Evolutionary conservation across 164 flowering plant genomes (phyloP).

Genomic region (Macadamia tetraphylla): DNA sequence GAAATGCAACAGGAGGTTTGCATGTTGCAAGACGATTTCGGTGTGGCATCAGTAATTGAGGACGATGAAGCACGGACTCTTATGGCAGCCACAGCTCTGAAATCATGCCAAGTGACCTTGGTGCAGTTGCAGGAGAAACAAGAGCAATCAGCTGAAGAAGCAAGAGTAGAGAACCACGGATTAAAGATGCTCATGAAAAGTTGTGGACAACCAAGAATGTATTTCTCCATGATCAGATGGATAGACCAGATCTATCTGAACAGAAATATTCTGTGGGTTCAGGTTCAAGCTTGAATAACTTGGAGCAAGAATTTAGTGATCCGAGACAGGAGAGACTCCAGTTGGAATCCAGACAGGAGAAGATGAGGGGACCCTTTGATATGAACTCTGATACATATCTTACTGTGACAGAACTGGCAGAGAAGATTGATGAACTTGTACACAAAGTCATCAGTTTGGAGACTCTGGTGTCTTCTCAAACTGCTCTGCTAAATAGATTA

Average conservation of each 20-base stretch:
- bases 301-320: conserved; percentile 21
- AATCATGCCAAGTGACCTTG: conserved; percentile 60
- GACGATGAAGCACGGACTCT: conserved; percentile 64
- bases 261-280: conserved; percentile 6
- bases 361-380: conserved; percentile 38
- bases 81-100: conserved; percentile 67
- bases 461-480: conserved; percentile 56
- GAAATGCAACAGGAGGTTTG: conserved; percentile 48
- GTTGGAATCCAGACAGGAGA: conserved; percentile 25
- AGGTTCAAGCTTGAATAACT: conserved; percentile 11
- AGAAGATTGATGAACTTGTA: conserved; percentile 78
- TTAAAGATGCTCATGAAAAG: conserved; percentile 37
- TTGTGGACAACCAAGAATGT: conserved; percentile 30
- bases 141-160: conserved; percentile 35
- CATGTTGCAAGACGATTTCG: conserved; percentile 58
- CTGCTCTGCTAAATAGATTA: conserved; percentile 52
- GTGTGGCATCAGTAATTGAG: conserved; percentile 42
- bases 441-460: conserved; percentile 60
- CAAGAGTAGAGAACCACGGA: conserved; percentile 36
- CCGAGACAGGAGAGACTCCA: conserved; percentile 14
- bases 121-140: conserved; percentile 47
- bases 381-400: conserved; percentile 22
- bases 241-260: conserved; percentile 6
- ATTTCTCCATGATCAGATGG: conserved; percentile 8
- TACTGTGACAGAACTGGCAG: conserved; percentile 59